phyloP scores from a whole-genome alignment of 176 grass and related monocot species.

The Phoenix roebelenii region DNA sequence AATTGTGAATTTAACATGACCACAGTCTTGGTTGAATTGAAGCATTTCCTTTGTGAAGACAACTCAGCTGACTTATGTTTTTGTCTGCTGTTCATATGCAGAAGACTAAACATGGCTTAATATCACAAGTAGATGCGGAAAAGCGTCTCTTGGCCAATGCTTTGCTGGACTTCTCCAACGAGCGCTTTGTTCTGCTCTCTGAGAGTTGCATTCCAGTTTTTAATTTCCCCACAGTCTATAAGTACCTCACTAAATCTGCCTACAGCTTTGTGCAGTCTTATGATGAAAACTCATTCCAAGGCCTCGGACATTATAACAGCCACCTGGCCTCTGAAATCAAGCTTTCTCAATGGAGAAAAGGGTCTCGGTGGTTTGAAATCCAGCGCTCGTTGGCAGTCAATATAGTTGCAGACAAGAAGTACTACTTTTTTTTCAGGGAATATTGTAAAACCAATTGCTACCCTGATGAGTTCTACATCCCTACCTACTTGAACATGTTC shows the following conservation, averaged over 20 bases:
- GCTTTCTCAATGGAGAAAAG: slow-evolving; percentile 4
- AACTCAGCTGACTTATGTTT: background rate
- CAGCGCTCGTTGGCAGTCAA: background rate
- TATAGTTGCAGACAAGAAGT: background rate
- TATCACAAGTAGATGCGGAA: background rate
- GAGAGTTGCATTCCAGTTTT: slow-evolving; percentile 1
- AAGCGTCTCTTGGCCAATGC: slow-evolving; percentile 1
- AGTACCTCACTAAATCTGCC: background rate
- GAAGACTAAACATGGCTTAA: background rate
- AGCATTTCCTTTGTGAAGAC: no score
- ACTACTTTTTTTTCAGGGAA: background rate
- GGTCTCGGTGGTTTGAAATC: background rate
- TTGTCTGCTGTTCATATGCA: background rate
- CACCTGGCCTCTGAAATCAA: background rate
- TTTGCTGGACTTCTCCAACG: slow-evolving; percentile 7
- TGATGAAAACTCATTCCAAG: background rate
- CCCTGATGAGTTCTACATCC: slow-evolving; percentile 4
- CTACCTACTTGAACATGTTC: slow-evolving; percentile 7
- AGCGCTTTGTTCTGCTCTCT: slow-evolving; percentile 5
- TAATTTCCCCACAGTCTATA: background rate
- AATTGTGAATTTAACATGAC: no score
- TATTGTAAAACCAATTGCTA: background rate
- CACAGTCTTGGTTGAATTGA: no score
- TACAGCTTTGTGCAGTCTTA: background rate
- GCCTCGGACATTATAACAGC: background rate